Base-by-base conservation (phyloP, 768 basidiomycete species). In the Cyclocybe aegerita region DNA sequence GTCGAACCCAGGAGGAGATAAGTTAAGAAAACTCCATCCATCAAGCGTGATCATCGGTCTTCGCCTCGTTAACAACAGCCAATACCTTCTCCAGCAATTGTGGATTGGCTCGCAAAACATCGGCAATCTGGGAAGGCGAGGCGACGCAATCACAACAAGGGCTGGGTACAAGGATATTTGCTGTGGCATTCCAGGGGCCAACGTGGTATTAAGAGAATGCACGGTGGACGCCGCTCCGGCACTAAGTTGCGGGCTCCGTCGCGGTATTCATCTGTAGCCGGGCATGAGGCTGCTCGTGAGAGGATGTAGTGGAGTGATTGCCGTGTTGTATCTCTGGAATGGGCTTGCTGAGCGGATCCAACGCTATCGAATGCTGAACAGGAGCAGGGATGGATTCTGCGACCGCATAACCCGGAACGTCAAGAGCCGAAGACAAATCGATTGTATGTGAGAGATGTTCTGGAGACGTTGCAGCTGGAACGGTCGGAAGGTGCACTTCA, bases 121-220 rank as follows among this genome's bases (percentile, higher is more conserved):
- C 69, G n/a, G 66, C 63, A 7, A 76, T 64, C 52, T 74, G 71
- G n/a, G 63, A 53, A 31, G 70, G 66, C 37, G 63, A 33, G 73
- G 49, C 31, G 62, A 59, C 11, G 73, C 65, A 15, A 75, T 48
- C 2, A 68, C 61, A 30, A 62, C 55, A 4, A 71, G 54, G 43
- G 68, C 62, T 23, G 60, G 50, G 55, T 56, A 46, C 34, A 54
- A 50, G 31, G 15, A 41, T 38, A 40, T 43, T 16, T 55, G 23
- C 23, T 23, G 23, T 23, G 23, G 52, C 46, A 48, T 53, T 29
- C 48, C 50, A 9, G 48, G 46, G 35, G 30, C 6, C 33, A 31
- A 42, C 8, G 30, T 16, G 49, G 53, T 23, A 36, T 6, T 8
- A 39, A 32, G 30, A 36, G 37, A 43, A 23, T n/a, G 40, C 34